Evolutionary conservation across 2,329 filamentous ascomycete species (phyloP), one percentile per base, ranked within the genome.

Genomic region (Alternaria arbusti): DNA sequence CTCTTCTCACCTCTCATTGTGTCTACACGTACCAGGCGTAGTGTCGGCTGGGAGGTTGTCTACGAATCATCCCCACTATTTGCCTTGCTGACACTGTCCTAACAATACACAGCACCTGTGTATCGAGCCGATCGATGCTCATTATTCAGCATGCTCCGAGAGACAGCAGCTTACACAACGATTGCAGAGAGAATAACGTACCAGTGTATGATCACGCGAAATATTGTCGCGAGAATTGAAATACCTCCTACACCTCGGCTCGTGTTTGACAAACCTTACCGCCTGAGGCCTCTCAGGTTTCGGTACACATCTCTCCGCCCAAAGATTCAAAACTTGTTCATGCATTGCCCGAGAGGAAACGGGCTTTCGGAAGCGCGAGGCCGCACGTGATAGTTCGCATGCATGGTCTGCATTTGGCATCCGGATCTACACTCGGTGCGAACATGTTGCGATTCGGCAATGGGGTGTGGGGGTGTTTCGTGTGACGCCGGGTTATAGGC

Each of bases 201-300:
- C 30, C 10, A 44, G 47, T 43, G 59, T 25, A 54, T 43, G 36
- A 51, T 30, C 8, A 6, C 13, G 49, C 47, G 55, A 55, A 49
- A 59, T 17, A 15, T 6, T 20, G 59, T 49, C 17, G 43, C 59
- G 58, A 23, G 30, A 62, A 59, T 20, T 62, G 55, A 43, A 57
- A 62, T 62, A 59, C 25, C 36, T 28, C 25, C 40, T 28, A 20
- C 23, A 26, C 44, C 32, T 51, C 26, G 44, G 46, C 15, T n/a
- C 56, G 36, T 57, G 57, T 54, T 62, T 63, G 56, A 63, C 56
- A 59, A 59, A 25, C 44, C 23, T 36, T 46, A 11, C 36, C 60
- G 56, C 60, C 56, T 63, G 56, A 59, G 60, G 60, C 60, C 23
- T 43, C 15, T 28, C 20, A 47, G 50, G 50, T 63, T 59, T 54